These are phyloP conservation scores for Pichia sp. DNA, from an alignment of 1,139 yeast species.

Conservation along the genomic window DNA sequence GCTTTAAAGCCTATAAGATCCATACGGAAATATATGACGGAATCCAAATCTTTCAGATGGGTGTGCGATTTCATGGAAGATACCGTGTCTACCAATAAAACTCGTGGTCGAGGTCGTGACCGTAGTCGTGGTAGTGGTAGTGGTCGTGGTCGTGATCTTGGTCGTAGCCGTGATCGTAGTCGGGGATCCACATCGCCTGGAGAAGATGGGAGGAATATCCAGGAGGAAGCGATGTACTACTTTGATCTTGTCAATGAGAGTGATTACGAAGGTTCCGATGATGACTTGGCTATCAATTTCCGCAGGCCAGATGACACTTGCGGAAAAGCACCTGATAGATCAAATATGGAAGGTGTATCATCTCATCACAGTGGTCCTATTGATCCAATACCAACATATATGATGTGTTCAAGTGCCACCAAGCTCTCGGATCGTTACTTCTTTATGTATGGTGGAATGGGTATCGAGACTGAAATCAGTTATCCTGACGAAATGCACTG, in stretches of 20 bases:
- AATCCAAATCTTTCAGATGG: slow-evolving; percentile 29
- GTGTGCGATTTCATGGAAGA: slow-evolving; percentile 14
- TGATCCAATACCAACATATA: slow-evolving; percentile 32
- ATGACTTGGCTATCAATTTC: slow-evolving; percentile 3
- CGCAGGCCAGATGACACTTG: no score
- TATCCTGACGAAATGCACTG: slow-evolving; percentile 26
- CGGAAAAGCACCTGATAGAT: no score
- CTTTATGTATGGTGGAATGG: slow-evolving; percentile 41
- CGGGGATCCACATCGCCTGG: no score
- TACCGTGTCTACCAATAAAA: not conserved
- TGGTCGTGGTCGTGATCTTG: not conserved
- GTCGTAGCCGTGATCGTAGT: not conserved
- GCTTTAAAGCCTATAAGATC: slow-evolving; percentile 30
- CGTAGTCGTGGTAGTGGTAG: not conserved
- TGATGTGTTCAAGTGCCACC: slow-evolving; percentile 32
- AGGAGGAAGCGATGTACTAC: not conserved
- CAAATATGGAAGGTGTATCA: no score
- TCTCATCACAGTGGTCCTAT: no score
- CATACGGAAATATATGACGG: slow-evolving; percentile 30
- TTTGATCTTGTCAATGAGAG: not conserved
- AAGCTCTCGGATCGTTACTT: slow-evolving; percentile 34
- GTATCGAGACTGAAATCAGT: slow-evolving; percentile 27
- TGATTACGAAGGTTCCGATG: slow-evolving; percentile 1
- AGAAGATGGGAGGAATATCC: not conserved
- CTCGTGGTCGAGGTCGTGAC: not conserved